A percentile compares a stretch with the other conserved stretches of the same genome.
phyloP scores from a whole-genome alignment of 352 stramenopile genomes.

The Globisporangium cylindrosporum region DNA sequence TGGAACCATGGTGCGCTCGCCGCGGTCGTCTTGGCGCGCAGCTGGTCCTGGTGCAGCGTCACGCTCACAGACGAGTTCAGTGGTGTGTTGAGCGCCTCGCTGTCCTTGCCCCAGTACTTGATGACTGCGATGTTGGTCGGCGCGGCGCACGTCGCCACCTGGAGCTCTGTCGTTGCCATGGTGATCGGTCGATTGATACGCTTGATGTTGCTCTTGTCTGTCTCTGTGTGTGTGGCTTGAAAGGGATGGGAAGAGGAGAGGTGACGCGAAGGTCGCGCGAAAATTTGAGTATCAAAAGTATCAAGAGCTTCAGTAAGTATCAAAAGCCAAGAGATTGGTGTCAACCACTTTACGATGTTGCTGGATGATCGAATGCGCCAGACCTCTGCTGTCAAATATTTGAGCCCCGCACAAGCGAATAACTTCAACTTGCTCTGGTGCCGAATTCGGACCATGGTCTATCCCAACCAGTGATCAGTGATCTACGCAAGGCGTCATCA shows the following conservation, averaged over 20 bases:
- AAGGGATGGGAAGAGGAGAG: neutral
- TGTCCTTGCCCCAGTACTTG: constrained; percentile 99
- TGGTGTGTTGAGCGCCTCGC: constrained; percentile 92
- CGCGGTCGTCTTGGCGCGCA: constrained; percentile 95
- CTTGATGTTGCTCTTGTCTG: neutral
- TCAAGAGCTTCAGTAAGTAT: neutral
- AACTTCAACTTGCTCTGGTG: no score
- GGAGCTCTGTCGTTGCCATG: constrained; percentile 18
- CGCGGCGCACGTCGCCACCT: constrained; percentile 86
- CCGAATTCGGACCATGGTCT: no score
- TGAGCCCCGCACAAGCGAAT: no score
- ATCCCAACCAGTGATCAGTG: no score
- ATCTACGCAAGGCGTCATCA: no score
- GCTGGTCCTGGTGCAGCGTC: constrained; percentile 94
- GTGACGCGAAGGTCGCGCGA: neutral
- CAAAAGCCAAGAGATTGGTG: neutral
- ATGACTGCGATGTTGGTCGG: constrained; percentile 98
- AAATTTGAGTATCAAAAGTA: neutral
- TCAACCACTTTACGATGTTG: neutral
- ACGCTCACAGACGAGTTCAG: constrained; percentile 97
- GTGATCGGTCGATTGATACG: neutral
- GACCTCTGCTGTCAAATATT: no score
- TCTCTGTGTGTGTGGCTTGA: neutral
- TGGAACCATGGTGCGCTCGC: constrained; percentile 65
- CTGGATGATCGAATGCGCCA: neutral